These are phyloP conservation scores for Camelina hispida DNA, from an alignment of 345 rosid species.

Conservation along the genomic window DNA sequence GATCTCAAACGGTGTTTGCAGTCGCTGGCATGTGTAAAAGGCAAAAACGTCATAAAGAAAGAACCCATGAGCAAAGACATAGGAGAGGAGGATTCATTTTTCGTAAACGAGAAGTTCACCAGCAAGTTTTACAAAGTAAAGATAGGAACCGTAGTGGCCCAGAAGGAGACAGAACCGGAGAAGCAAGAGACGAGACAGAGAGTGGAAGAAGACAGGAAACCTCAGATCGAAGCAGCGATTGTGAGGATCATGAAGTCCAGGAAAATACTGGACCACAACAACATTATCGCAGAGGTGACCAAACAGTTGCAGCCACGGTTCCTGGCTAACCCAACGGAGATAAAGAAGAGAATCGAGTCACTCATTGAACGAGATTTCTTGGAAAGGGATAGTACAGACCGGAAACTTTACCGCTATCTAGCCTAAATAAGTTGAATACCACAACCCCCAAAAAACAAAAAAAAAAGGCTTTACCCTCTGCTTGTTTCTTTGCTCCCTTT, in stretches of 20 bases:
- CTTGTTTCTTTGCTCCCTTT: slow-evolving; percentile 15
- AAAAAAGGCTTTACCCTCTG: not conserved
- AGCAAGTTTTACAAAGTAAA: slow-evolving; percentile 97
- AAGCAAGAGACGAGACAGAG: slow-evolving; percentile 98
- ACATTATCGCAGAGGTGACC: slow-evolving; percentile 87
- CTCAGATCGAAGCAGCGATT: slow-evolving; percentile 97
- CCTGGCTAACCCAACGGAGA: slow-evolving; percentile 92
- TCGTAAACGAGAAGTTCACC: slow-evolving; percentile 87
- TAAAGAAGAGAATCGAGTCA: slow-evolving; percentile 96
- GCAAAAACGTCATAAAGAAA: slow-evolving; percentile 90
- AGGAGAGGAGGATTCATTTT: slow-evolving; percentile 81
- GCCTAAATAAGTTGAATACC: slow-evolving; percentile 54
- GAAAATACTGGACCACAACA: slow-evolving; percentile 93
- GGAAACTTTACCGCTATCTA: slow-evolving; percentile 91
- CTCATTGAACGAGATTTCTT: slow-evolving; percentile 96
- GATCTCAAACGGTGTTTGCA: slow-evolving; percentile 95
- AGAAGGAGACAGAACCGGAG: slow-evolving; percentile 97
- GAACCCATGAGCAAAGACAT: slow-evolving; percentile 99
- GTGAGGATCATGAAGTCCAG: slow-evolving; percentile 99
- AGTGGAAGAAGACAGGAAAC: slow-evolving; percentile 98
- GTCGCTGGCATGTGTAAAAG: slow-evolving; percentile 91
- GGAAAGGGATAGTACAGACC: slow-evolving; percentile 87
- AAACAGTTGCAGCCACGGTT: slow-evolving; percentile 97
- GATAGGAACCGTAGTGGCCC: slow-evolving; percentile 98
- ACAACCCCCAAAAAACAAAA: not conserved